Evolutionary conservation across 108 stramenopile species (phyloP).

Genomic region (Discostella pseudostelligera): DNA sequence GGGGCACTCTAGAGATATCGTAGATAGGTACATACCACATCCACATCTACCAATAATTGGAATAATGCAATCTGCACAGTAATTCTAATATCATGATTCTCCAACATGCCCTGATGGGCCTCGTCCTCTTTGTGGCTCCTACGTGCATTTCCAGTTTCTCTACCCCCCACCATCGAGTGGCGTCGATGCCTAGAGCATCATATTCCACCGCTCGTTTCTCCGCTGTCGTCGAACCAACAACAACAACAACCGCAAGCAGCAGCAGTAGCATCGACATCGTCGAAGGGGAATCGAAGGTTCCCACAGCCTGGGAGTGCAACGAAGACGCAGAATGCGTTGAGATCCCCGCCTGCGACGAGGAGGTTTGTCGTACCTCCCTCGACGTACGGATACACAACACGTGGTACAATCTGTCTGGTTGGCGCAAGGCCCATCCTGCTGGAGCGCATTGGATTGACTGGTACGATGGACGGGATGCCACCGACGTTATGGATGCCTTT

Average conservation of each 20-base stretch:
- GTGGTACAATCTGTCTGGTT: conserved; percentile 90
- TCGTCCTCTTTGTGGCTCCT: conserved; percentile 16
- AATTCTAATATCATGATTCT: conserved; percentile 19
- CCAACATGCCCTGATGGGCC: conserved; percentile 14
- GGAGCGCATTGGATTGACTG: conserved; percentile 93
- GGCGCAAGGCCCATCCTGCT: conserved; percentile 91
- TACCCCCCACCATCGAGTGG: conserved; percentile 10
- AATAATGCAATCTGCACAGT: no score
- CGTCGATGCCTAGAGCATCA: conserved; percentile 1
- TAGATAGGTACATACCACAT: no score
- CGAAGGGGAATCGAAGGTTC: background rate
- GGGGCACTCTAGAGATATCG: no score
- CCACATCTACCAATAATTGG: no score
- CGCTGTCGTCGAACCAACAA: conserved; percentile 11
- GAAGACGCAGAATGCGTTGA: conserved; percentile 71
- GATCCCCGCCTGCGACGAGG: conserved; percentile 63
- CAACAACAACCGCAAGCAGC: background rate
- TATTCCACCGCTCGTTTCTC: conserved; percentile 31
- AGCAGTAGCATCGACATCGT: background rate
- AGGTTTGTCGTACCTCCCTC: conserved; percentile 63
- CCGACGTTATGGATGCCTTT: conserved; percentile 94
- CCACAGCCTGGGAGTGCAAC: conserved; percentile 68
- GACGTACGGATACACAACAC: conserved; percentile 83
- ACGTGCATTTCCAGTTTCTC: conserved; percentile 19
- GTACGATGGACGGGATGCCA: conserved; percentile 91